Evolutionary conservation across 2,329 filamentous ascomycete genomes (phyloP), one percentile per base, ranked within the genome.

Genomic region (Beauveria pseudobassiana): DNA sequence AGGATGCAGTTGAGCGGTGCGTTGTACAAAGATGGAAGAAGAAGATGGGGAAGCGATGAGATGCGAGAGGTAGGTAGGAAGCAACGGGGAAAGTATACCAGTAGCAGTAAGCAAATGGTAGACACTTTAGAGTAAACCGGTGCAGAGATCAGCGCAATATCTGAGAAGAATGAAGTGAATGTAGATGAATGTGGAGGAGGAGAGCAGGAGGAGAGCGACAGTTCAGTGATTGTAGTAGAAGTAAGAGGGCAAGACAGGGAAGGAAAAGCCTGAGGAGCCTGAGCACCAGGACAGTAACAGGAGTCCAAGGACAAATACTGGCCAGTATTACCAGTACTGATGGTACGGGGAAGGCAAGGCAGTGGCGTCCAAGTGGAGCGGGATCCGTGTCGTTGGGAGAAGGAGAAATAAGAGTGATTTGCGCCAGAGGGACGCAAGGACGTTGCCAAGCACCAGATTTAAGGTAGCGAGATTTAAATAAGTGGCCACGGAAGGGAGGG

Each of bases 401-500:
- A 46, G 40, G 26, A 53, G 26, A 46, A 46, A 60, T 53, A 60
- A 60, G 40, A 53, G 58, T 53, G 48, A 53, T 53, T 46, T 48
- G 48, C 48, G 24, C 26, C 26, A 60, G 40, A 60, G 22, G 40
- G 58, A 53, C 49, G 48, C 52, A 60, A 22, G 49, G 58, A 53
- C 49, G 48, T 60, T 60, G 57, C 57, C 48, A 52, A 60, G 57
- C 48, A 60, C 57, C 57, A 60, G 57, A 60, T 60, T 60, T 53
- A 52, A 52, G 57, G 57, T 60, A 60, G 48, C 49, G 57, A 60
- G 57, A 60, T 60, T 60, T 60, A 49, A 60, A 60, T 60, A 60
- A 59, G 56, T 59, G 56, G 56, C 46, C 56, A 59, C 56, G 56
- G 48, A 49, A 40, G 42, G 49, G 57, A 46, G 57, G 57, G 57